Percentiles rank a stretch among this genome's conserved stretches.
These are phyloP conservation scores for Cucurbitaria berberidis DNA, from an alignment of 2,329 filamentous ascomycete genomes.

Conservation along the genomic window DNA sequence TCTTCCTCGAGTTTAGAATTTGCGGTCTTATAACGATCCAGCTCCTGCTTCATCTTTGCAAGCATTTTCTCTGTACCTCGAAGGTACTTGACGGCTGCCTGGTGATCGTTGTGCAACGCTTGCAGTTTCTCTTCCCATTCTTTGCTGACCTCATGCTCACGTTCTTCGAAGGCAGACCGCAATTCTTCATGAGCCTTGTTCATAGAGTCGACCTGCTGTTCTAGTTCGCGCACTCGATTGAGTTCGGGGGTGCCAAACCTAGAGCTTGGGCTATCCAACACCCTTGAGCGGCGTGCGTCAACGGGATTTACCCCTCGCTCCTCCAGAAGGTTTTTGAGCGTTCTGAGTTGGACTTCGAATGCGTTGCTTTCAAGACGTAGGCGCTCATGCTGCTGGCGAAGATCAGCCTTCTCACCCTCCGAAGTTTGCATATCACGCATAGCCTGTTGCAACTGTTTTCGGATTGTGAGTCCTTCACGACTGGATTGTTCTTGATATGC, in stretches of 20 bases:
- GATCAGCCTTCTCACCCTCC: constrained; percentile 78
- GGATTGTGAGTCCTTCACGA: constrained; percentile 86
- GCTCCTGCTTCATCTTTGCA: constrained; percentile 96
- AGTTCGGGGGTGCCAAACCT: constrained; percentile 79
- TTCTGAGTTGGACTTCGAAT: constrained; percentile 87
- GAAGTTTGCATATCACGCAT: constrained; percentile 84
- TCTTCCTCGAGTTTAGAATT: constrained; percentile 84
- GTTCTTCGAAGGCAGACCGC: constrained; percentile 75
- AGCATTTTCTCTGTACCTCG: constrained; percentile 99
- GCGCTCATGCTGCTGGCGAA: constrained; percentile 80
- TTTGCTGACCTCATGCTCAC: constrained; percentile 84
- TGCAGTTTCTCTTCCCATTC: constrained; percentile 91
- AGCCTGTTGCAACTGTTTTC: constrained; percentile 85
- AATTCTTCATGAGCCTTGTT: constrained; percentile 84
- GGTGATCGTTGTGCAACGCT: constrained; percentile 95
- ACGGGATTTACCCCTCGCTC: constrained; percentile 87
- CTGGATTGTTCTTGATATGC: constrained; percentile 97
- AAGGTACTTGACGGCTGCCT: constrained; percentile 96
- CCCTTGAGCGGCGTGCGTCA: constrained; percentile 72
- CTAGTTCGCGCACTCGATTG: constrained; percentile 79
- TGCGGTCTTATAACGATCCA: constrained; percentile 88
- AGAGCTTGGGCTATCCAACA: constrained; percentile 74
- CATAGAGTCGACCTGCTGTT: constrained; percentile 81
- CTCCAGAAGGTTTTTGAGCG: constrained; percentile 87
- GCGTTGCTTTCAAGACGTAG: constrained; percentile 96